Conservation (phyloP, 1,284 basidiomycete species). For the Moesziomyces antarcticus region DNA sequence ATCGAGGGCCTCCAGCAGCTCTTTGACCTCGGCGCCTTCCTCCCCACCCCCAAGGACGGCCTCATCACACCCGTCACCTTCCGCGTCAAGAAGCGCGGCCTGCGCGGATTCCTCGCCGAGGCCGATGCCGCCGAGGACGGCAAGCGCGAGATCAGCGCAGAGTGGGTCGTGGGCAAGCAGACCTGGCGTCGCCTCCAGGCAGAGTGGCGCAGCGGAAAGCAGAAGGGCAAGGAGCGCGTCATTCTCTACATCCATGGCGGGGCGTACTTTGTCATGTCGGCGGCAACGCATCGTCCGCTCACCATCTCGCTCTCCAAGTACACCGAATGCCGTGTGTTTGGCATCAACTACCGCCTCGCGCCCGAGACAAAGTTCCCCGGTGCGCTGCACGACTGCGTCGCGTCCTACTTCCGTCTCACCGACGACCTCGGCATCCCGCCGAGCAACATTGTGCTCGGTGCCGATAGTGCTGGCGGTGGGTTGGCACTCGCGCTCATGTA, state of each 20-base stretch:
- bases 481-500: conserved; percentile 85
- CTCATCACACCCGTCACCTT: conserved; percentile 96
- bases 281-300: conserved; percentile 90
- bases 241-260: conserved; percentile 95
- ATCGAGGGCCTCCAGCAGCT: conserved; percentile 77
- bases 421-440: conserved; percentile 91
- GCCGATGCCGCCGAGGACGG: conserved; percentile 80
- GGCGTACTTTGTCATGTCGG: conserved; percentile 93
- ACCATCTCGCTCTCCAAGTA: conserved; percentile 92
- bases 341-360: conserved; percentile 94
- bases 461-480: conserved; percentile 91
- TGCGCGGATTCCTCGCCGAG: conserved; percentile 81
- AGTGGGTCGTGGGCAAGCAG: conserved; percentile 94
- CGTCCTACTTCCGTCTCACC: conserved; percentile 85
- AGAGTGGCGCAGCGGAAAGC: conserved; percentile 74
- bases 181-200: conserved; percentile 88
- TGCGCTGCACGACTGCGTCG: conserved; percentile 88
- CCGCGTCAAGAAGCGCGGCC: conserved; percentile 77
- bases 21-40: conserved; percentile 82
- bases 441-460: conserved; percentile 75
- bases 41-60: conserved; percentile 91
- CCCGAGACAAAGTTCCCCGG: conserved; percentile 95
- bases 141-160: conserved; percentile 84
- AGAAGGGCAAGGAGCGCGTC: conserved; percentile 77
- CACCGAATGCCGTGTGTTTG: conserved; percentile 91